Conservation (phyloP, 148 eudicot genomes). For the Fagopyrum homotropicum region DNA sequence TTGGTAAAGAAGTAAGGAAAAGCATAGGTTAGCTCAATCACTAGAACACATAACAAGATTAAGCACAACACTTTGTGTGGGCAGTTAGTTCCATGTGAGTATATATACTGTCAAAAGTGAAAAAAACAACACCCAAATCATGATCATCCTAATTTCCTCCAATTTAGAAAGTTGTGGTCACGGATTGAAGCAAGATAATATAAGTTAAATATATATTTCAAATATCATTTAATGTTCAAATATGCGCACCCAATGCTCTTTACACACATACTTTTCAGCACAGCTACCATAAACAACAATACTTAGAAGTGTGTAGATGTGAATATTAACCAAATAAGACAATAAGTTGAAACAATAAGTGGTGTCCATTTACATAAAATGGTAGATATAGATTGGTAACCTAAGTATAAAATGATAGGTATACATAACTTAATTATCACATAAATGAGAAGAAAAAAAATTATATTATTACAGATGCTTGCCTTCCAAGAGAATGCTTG, state of each 20-base stretch:
- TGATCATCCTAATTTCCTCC: not conserved
- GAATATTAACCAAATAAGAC: not conserved
- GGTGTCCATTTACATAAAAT: too few relatives aligned
- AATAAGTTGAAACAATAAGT: too few relatives aligned
- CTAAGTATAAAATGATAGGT: too few relatives aligned
- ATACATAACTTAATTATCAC: too few relatives aligned
- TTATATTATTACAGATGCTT: too few relatives aligned
- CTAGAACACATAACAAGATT: not conserved
- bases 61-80: not conserved
- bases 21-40: not conserved
- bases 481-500: too few relatives aligned
- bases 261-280: not conserved
- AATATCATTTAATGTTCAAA: not conserved
- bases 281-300: not conserved
- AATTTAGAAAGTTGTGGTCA: not conserved
- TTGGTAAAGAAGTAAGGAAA: not conserved
- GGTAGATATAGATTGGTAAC: too few relatives aligned
- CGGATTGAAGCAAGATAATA: not conserved
- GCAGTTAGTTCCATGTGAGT: not conserved
- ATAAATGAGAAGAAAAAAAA: too few relatives aligned
- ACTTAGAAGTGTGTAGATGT: not conserved
- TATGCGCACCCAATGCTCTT: not conserved
- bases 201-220: not conserved
- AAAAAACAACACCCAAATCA: constrained; percentile 1
- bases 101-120: not conserved